Base-by-base conservation (phyloP, 192 early-diverging fungal genomes). In the Mortierella hygrophila region DNA sequence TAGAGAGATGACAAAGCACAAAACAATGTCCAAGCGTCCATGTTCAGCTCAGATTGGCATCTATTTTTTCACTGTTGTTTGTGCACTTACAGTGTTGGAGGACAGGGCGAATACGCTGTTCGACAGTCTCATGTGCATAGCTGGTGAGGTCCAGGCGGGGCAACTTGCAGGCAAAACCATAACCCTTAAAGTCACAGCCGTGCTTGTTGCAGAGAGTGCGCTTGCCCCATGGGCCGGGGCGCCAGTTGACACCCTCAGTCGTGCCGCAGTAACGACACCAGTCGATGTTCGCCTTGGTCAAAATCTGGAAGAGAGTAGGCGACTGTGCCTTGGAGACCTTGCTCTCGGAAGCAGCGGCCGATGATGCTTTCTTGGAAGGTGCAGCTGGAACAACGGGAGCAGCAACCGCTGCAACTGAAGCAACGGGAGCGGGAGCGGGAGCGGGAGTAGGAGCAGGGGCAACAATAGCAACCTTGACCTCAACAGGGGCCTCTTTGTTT, bases 181-280 rank as follows among this genome's bases (percentile, higher is more conserved):
- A 98, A 42, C 97, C 97, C 88, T 97, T 97, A 86, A 96, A 98
- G 89, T 97, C 97, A 88, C 97, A 98, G 71, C 97, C 97, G 85
- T 98, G 97, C 89, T 97, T 97, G 88, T 98, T 98, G 95, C 97
- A 98, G 68, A 98, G 88, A 26, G 97, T 97, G 79, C 96, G 94
- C 90, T 97, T 97, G 52, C 97, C 97, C 97, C 97, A 98, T 55
- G 97, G 97, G 4, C 97, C 97, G 21, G 95, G 97, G 41, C 97
- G 93, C 96, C 96, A 94, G 91, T 98, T 95, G 88, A 96, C 92
- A 44, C 95, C 93, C 88, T 95, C 95, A 16, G 97, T 98, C 4
- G 95, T 96, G 37, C 97, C 97, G 82, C 97, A 98, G 86, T 97
- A 98, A 68, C 97, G 93, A 88, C 97, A 98, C 97, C 97, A 98